Evolutionary conservation across 176 grass and related monocot genomes (phyloP).

Genomic region (Rhipidocladum racemiflorum): DNA sequence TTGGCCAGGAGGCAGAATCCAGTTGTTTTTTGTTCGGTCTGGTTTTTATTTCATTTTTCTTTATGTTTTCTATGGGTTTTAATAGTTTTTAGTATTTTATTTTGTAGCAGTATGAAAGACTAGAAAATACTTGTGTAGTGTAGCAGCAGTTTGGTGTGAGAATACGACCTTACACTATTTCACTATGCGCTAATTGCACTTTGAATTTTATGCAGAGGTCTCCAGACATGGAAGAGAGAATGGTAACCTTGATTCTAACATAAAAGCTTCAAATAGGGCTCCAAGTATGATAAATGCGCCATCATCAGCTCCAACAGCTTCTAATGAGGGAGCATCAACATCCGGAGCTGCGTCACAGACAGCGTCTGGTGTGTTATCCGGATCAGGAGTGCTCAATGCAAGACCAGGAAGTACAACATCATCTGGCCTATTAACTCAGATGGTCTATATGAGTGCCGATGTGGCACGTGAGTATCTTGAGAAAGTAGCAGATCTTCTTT

Average conservation of each 20-base stretch:
- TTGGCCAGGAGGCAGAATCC: neutral
- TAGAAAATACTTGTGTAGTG: constrained; percentile 10
- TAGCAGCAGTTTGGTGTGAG: neutral
- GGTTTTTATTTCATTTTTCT: neutral
- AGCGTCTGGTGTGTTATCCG: constrained; percentile 94
- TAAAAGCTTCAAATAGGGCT: constrained; percentile 58
- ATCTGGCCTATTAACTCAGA: constrained; percentile 84
- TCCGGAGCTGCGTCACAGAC: constrained; percentile 93
- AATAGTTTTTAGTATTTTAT: neutral
- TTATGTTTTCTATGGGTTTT: constrained; percentile 8
- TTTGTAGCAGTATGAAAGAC: neutral
- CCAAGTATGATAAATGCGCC: constrained; percentile 53
- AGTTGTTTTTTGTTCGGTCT: neutral
- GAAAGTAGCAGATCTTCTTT: constrained; percentile 94
- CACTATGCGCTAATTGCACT: constrained; percentile 24
- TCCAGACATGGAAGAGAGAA: constrained; percentile 88
- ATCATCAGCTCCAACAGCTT: constrained; percentile 39
- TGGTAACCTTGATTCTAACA: constrained; percentile 61
- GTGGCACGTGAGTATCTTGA: constrained; percentile 91
- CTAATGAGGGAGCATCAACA: constrained; percentile 80
- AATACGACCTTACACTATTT: neutral
- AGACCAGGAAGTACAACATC: constrained; percentile 96
- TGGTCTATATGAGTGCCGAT: constrained; percentile 93
- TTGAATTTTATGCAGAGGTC: constrained; percentile 60
- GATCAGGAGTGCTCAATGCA: constrained; percentile 97